Evolutionary conservation across 2,329 filamentous ascomycete species (phyloP), one percentile per base, ranked within the genome.

Genomic region (Botryosphaeria dothidea): DNA sequence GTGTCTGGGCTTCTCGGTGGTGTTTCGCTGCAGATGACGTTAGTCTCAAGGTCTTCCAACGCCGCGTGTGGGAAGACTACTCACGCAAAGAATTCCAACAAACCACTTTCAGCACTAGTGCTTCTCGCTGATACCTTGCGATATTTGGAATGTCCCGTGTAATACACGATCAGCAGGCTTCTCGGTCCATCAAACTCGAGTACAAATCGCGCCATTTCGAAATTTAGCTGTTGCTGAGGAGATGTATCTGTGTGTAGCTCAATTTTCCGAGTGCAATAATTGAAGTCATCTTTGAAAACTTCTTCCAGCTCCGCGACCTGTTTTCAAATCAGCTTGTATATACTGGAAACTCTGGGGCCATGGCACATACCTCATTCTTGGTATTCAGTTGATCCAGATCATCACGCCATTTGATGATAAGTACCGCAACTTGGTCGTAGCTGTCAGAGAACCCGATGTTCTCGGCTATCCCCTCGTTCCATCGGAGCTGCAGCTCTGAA

Each of bases 91-190:
- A 69, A 0, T 71, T 73, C 46, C 66, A 69, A n/a, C n/a, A n/a
- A n/a, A n/a, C n/a, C n/a, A n/a, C n/a, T n/a, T n/a, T n/a, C n/a
- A n/a, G n/a, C n/a, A n/a, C n/a, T n/a, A n/a, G n/a, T 34, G n/a
- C 67, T 69, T 2, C 49, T 8, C 1, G n/a, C 36, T 0, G 31
- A 34, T 68, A 69, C n/a, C 31, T 46, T 34, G 1, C 64, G 36
- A 48, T 69, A 77, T 0, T 70, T 63, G 15, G 76, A 75, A 64
- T 79, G 77, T 0, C 78, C 78, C 2, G 74, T 79, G 61, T 79
- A 80, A 68, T 79, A 80, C 19, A 79, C 68, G 36, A 78, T 77
- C 29, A 78, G 66, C 5, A 77, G 68, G 48, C 71, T 76, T 49
- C 73, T 68, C 1, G 71, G 70, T 2, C 73, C 74, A 19, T 62